Conservation (phyloP, 768 basidiomycete species). For the Boletus sensibilis region DNA sequence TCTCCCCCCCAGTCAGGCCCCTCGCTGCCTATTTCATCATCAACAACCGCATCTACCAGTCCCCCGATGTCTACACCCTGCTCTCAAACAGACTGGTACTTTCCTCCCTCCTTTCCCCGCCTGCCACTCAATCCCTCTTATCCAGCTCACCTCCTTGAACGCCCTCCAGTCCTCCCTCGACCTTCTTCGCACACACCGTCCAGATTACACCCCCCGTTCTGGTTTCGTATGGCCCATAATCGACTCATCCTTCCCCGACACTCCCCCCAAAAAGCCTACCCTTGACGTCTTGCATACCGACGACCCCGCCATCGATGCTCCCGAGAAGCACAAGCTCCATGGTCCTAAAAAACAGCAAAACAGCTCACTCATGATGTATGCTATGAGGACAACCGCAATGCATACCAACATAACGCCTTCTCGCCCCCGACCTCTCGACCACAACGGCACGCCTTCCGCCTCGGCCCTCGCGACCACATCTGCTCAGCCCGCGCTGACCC, state of each 20-base stretch:
- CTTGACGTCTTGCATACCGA: slow-evolving; percentile 28
- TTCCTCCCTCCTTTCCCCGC: not conserved
- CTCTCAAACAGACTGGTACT: slow-evolving; percentile 80
- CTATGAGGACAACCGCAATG: slow-evolving; percentile 76
- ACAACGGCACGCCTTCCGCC: slow-evolving; percentile 27
- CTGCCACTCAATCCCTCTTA: not conserved
- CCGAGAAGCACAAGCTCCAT: slow-evolving; percentile 26
- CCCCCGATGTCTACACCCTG: slow-evolving; percentile 81
- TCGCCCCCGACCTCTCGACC: slow-evolving; percentile 32
- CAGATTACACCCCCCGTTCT: slow-evolving; percentile 79
- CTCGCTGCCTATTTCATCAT: slow-evolving; percentile 85
- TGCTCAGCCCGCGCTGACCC: slow-evolving; percentile 30
- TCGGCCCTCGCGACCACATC: slow-evolving; percentile 26
- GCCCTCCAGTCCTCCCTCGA: slow-evolving; percentile 77
- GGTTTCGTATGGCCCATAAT: slow-evolving; percentile 85
- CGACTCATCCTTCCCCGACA: slow-evolving; percentile 48
- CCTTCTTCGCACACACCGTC: slow-evolving; percentile 67
- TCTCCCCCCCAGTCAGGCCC: slow-evolving; percentile 76
- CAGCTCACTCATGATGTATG: slow-evolving; percentile 64
- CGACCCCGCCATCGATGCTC: slow-evolving; percentile 18
- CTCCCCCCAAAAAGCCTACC: slow-evolving; percentile 40
- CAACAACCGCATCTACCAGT: slow-evolving; percentile 86
- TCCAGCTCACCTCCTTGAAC: slow-evolving; percentile 65
- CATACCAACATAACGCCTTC: slow-evolving; percentile 60
- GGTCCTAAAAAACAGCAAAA: slow-evolving; percentile 62